A percentile compares a stretch with the other conserved stretches of the same genome.
Evolutionary conservation across 768 basidiomycete genomes (phyloP).

Genomic region (Russula vinacea): DNA sequence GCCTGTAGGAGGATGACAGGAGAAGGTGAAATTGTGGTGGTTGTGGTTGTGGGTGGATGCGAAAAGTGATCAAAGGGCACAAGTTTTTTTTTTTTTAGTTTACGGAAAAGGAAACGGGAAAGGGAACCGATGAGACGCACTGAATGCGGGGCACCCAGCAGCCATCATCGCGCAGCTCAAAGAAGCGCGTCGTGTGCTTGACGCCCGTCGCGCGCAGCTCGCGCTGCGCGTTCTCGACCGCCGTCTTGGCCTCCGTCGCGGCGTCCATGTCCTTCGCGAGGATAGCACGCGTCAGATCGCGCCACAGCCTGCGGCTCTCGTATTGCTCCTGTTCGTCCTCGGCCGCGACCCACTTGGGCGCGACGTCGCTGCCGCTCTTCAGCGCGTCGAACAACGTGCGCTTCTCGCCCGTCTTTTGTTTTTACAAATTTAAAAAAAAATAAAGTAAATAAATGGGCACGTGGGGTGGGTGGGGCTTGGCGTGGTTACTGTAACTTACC

Average conservation of each 20-base stretch:
- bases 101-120: too few relatives aligned
- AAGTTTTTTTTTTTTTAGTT: too few relatives aligned
- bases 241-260: constrained; percentile 85
- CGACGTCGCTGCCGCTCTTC: constrained; percentile 68
- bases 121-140: constrained; percentile 42
- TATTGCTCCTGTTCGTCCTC: constrained; percentile 86
- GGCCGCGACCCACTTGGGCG: constrained; percentile 79
- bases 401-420: constrained; percentile 66
- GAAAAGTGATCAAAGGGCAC: too few relatives aligned
- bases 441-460: not conserved
- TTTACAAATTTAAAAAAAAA: too few relatives aligned
- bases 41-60: too few relatives aligned
- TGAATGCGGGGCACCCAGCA: constrained; percentile 83
- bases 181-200: constrained; percentile 73
- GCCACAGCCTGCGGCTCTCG: constrained; percentile 81
- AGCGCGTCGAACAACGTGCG: constrained; percentile 81
- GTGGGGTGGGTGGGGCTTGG: constrained; percentile 16
- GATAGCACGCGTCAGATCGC: constrained; percentile 81
- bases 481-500: constrained; percentile 48
- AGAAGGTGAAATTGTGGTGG: not conserved
- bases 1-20: constrained; percentile 41
- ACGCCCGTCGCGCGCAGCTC: constrained; percentile 69
- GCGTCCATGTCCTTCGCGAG: constrained; percentile 86
- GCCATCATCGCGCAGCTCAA: constrained; percentile 69
- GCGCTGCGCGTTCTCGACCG: constrained; percentile 89